Percentiles rank a stretch among this genome's conserved stretches.
These are phyloP conservation scores for Pezicula radicicola DNA, from an alignment of 2,329 filamentous ascomycete genomes.

Conservation along the genomic window DNA sequence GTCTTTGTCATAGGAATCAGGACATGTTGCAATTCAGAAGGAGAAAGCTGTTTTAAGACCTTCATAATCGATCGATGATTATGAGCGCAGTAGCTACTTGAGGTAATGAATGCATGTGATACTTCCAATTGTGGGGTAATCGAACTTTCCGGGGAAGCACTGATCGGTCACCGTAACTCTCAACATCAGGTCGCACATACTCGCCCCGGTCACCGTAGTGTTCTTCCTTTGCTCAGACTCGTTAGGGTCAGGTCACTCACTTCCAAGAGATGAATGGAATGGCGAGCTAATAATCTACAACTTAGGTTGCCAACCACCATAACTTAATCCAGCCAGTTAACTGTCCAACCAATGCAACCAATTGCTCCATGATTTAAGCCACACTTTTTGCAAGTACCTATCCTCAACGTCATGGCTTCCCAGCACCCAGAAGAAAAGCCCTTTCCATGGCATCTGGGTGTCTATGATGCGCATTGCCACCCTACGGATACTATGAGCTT, in stretches of 20 bases:
- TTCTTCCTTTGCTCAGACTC: no score
- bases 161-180: not conserved
- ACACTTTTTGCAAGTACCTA: not conserved
- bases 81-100: not conserved
- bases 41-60: not conserved
- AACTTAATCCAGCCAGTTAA: not conserved
- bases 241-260: no score
- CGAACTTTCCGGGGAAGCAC: not conserved
- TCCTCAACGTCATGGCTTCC: not conserved
- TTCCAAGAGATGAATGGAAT: no score
- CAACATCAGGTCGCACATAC: no score
- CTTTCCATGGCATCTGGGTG: slow-evolving; percentile 68
- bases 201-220: not conserved
- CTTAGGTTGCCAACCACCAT: no score
- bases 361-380: not conserved
- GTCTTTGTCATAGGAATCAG: slow-evolving; percentile 10
- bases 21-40: slow-evolving; percentile 2
- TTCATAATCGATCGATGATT: not conserved
- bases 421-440: slow-evolving; percentile 1
- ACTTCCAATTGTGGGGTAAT: slow-evolving; percentile 1
- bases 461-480: slow-evolving; percentile 81
- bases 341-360: no score
- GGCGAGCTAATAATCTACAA: no score
- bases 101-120: slow-evolving; percentile 6
- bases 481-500: slow-evolving; percentile 74